Evolutionary conservation across 2,329 filamentous ascomycete genomes (phyloP).

Genomic region (Pseudopithomyces chartarum): DNA sequence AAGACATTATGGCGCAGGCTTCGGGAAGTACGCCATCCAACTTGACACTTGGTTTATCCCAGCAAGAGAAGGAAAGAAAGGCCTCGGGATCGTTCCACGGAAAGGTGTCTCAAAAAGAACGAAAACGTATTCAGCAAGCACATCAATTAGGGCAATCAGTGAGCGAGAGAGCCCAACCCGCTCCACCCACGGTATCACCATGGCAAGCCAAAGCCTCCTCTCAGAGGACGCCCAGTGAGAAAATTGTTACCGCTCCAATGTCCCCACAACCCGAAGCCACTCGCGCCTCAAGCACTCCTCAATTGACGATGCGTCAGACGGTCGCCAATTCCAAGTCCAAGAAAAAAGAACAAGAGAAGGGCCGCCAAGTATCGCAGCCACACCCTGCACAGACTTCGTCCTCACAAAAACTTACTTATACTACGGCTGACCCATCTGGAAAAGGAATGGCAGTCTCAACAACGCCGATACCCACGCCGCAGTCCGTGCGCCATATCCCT

Average conservation of each 20-base stretch:
- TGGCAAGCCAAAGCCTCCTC: slow-evolving; percentile 40
- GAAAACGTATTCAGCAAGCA: slow-evolving; percentile 64
- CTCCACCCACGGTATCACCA: slow-evolving; percentile 38
- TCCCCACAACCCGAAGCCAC: slow-evolving; percentile 25
- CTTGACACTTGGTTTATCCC: slow-evolving; percentile 57
- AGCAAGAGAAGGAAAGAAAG: slow-evolving; percentile 46
- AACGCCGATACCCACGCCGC: slow-evolving; percentile 45
- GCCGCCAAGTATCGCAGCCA: slow-evolving; percentile 15
- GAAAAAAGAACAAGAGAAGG: slow-evolving; percentile 29
- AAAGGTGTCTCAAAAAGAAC: slow-evolving; percentile 89
- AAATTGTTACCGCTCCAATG: slow-evolving; percentile 19
- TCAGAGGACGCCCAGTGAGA: slow-evolving; percentile 35
- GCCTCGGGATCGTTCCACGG: slow-evolving; percentile 45
- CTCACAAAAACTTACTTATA: slow-evolving; percentile 28
- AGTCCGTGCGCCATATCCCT: slow-evolving; percentile 53
- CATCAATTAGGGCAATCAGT: slow-evolving; percentile 38
- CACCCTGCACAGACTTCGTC: slow-evolving; percentile 21
- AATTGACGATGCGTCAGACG: slow-evolving; percentile 67
- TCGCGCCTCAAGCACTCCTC: slow-evolving; percentile 48
- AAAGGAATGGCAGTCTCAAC: slow-evolving; percentile 43
- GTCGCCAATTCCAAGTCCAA: slow-evolving; percentile 46
- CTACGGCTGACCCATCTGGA: slow-evolving; percentile 21
- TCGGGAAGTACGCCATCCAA: slow-evolving; percentile 57
- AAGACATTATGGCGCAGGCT: slow-evolving; percentile 73
- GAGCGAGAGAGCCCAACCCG: slow-evolving; percentile 33